Evolutionary conservation across 306 rosid species (phyloP), one percentile per base, ranked within the genome.

Genomic region (Acmispon strigosus): DNA sequence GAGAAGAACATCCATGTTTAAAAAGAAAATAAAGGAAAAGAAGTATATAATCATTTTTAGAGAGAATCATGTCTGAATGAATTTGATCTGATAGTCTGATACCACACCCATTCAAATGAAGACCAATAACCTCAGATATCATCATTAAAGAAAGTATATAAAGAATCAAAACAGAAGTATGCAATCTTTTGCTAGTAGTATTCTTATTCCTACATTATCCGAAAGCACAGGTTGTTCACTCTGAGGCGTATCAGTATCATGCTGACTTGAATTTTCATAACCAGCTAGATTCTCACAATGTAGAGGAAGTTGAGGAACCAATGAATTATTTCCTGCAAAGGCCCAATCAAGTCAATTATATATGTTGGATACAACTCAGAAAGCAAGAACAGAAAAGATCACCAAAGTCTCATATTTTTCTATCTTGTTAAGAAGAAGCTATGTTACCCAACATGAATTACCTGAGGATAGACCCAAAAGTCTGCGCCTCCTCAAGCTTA

Each of bases 401-500:
- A 53, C 45, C 19, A 45, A 59, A 47, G 18, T n/a, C n/a, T 8
- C 43, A 19, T 15, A 8, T 51, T 50, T 63, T n/a, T n/a, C n/a
- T 49, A 4, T 67, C 64, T 32, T 39, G 29, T 24, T 73, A 5
- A 13, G 14, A 6, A 43, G 48, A 5, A n/a, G n/a, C n/a, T 16
- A 36, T 13, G 7, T 5, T 47, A 16, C 68, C 36, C 12, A n/a
- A 72, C 52, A 19, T 52, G n/a, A n/a, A n/a, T 85, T 79, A 92
- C 96, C 90, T 43, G 92, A 69, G 82, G 87, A 87, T 45, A 87
- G 75, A 78, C 92, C 93, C 87, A 89, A 83, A 52, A 92, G 90
- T 63, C 86, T 86, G 76, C 96, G 91, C 72, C 96, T 78, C 83
- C 97, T 79, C 76, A 89, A 82, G 84, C 97, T 92, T 82, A 89